Conservation (phyloP, 129 eudicot genomes). For the Scalesia atractyloides region DNA sequence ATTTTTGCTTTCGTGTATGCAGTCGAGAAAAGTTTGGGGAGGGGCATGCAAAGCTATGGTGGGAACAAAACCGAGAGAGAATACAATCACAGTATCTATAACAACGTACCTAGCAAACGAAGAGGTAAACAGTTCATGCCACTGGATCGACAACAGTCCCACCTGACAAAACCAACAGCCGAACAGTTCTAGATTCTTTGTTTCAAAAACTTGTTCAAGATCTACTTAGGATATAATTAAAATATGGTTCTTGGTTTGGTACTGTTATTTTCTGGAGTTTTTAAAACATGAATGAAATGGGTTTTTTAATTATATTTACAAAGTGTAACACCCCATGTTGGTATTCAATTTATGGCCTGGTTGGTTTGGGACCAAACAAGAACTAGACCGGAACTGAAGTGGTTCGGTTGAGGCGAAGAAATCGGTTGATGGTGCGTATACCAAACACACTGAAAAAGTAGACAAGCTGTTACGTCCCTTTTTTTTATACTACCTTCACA, state of each 20-base stretch:
- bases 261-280: background rate
- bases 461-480: too few relatives aligned
- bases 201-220: background rate
- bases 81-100: conserved; percentile 49
- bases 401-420: background rate
- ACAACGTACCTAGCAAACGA: conserved; percentile 19
- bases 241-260: conserved; percentile 4
- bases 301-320: background rate
- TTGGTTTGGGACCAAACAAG: conserved; percentile 10
- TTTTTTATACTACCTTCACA: too few relatives aligned
- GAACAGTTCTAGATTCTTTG: background rate
- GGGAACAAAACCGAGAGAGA: conserved; percentile 55
- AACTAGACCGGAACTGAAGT: background rate
- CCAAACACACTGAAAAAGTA: too few relatives aligned
- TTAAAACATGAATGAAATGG: background rate
- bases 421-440: too few relatives aligned
- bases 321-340: background rate
- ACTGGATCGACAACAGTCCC: background rate
- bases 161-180: conserved; percentile 7
- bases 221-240: background rate
- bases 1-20: conserved; percentile 17
- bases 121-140: conserved; percentile 5
- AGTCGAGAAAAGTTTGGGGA: conserved; percentile 55
- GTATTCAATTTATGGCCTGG: background rate
- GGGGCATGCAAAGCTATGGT: conserved; percentile 53